Conservation (phyloP, 139 green algal genomes). For the Chlamydomonas incerta region DNA sequence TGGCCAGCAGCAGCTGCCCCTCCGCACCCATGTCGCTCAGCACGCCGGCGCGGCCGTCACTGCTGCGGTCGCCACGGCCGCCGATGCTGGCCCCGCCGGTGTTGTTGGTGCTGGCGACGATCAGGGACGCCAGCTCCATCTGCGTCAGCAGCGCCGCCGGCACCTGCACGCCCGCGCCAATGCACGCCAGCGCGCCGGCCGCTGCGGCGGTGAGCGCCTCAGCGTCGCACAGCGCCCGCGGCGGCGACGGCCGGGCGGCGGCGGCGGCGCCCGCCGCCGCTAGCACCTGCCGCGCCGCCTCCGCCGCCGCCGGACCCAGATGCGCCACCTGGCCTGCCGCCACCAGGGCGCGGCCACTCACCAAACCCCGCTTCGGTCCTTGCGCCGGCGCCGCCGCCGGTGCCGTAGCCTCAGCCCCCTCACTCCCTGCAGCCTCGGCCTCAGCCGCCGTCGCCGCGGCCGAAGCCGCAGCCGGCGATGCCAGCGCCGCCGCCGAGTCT, state of each 20-base stretch:
- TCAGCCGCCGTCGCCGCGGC: too few relatives aligned
- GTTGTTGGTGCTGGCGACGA: not conserved
- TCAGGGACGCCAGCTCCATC: not conserved
- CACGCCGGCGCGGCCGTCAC: not conserved
- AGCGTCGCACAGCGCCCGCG: not conserved
- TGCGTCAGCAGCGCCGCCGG: not conserved
- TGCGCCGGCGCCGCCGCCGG: not conserved
- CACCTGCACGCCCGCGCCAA: constrained; percentile 1
- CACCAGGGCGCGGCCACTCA: constrained; percentile 9
- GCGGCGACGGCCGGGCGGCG: not conserved
- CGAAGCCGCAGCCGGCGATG: too few relatives aligned
- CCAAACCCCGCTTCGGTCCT: not conserved
- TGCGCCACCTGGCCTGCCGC: constrained; percentile 27
- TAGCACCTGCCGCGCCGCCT: constrained; percentile 17
- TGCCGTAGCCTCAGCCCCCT: not conserved
- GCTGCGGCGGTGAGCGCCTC: not conserved
- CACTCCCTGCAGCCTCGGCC: not conserved
- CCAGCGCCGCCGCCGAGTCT: not conserved
- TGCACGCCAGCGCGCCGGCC: constrained; percentile 11
- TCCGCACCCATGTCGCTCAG: not conserved
- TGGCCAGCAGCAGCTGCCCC: constrained; percentile 2
- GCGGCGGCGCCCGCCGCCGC: not conserved
- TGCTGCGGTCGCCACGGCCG: too few relatives aligned
- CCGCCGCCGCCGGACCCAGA: not conserved
- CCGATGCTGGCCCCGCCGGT: not conserved